These are phyloP conservation scores for Salicornia ramosissima DNA, from an alignment of 148 eudicot genomes.

Conservation along the genomic window DNA sequence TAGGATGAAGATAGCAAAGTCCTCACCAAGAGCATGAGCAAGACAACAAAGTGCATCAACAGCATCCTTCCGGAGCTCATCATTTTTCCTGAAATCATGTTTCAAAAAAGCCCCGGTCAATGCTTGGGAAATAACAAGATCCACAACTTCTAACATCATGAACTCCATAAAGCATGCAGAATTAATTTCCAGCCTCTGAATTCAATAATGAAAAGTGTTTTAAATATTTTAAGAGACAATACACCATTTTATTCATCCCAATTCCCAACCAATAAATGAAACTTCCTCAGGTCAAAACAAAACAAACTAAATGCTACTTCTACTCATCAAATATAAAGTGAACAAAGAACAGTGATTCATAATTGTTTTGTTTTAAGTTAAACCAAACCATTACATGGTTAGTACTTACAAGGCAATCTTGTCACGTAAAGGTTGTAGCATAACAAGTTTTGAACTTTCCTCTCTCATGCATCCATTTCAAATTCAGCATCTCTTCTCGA, in stretches of 20 bases:
- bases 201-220: not conserved
- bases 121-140: not conserved
- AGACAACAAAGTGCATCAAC: slow-evolving; percentile 94
- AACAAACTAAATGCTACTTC: no score
- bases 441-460: not conserved
- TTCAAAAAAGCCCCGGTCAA: not conserved
- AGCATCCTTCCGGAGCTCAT: slow-evolving; percentile 91
- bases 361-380: not conserved
- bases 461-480: not conserved
- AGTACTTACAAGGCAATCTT: not conserved
- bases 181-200: not conserved
- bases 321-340: not conserved
- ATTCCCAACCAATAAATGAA: not conserved
- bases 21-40: slow-evolving; percentile 94
- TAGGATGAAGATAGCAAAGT: slow-evolving; percentile 90
- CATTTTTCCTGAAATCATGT: slow-evolving; percentile 58
- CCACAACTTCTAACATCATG: not conserved
- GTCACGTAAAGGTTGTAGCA: not conserved
- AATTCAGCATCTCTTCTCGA: no score
- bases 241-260: not conserved
- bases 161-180: not conserved
- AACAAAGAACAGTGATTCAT: not conserved
- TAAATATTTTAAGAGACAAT: not conserved
- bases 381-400: not conserved
- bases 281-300: not conserved